Evolutionary conservation across 2,329 filamentous ascomycete species (phyloP), one percentile per base, ranked within the genome.

Genomic region (Pseudogymnoascus sp.): DNA sequence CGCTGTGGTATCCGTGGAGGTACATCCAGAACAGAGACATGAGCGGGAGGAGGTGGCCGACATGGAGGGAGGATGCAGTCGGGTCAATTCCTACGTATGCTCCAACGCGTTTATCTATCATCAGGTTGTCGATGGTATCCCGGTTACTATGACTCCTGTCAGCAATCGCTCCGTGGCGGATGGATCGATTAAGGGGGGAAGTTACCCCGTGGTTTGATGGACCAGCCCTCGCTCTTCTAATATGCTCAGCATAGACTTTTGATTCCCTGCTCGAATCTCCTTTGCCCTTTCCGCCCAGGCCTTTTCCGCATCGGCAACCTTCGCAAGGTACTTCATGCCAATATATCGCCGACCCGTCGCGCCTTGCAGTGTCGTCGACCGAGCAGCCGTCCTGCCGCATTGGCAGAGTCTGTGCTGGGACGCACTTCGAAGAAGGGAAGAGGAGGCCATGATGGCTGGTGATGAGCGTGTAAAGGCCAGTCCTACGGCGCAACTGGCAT

Each of bases 11-110:
- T 23, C 91, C 90, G 71, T 92, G 80, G 67, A 92, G 79, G 76
- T 91, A 91, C 78, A 92, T 83, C 88, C 90, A 93, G 76, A 91
- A 92, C 23, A 93, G 78, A 14, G 89, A 84, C 90, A 94, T 94
- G 62, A 93, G 79, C 21, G 91, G 88, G 12, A 94, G 78, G 5
- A 95, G 79, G 71, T 95, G 90, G 64, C 91, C 91, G 56, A 94
- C 79, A 70, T 95, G 91, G 64, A 94, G 78, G 1, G 90, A 94
- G 63, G 84, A 79, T 12, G 89, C 90, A 0, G 91, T 94, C 4
- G 91, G 90, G 71, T 95, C 91, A 70, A 94, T 84, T 68, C 91
- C 91, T 62, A 90, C 88, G 70, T 95, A 95, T 64, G 83, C 86
- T 66, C 87, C 88, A 68, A 91, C 84, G 65, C 87, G 80, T 71